Evolutionary conservation across 2,329 filamentous ascomycete species (phyloP), one percentile per base, ranked within the genome.

Genomic region (Pseudogymnoascus sp.): DNA sequence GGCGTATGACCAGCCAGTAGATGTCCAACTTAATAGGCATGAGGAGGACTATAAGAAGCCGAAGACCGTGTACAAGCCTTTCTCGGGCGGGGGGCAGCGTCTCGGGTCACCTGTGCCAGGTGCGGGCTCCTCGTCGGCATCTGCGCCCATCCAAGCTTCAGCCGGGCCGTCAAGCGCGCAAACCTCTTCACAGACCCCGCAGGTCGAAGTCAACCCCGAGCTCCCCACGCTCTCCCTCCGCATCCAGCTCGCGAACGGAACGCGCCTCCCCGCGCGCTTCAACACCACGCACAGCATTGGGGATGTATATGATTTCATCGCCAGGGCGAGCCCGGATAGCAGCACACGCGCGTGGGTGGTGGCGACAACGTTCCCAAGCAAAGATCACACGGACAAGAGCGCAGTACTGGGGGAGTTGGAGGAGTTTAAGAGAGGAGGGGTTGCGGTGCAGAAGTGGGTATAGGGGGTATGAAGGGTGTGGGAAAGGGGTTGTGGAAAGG

Each of bases 281-380:
- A 95, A 95, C 77, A 86, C 87, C 0, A 87, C 83, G 0, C 87
- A 91, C 69, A 95, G 90, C 0, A 77, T 96, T 56, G 87, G 85
- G 14, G 88, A 93, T 67, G 82, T 96, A 7, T 93, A 95, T 74
- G 78, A 80, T 7, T 93, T 93, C 70, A 84, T 93, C 65, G 78
- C 83, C 64, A 80, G 82, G n/a, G 82, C 89, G 0, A 86, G 83
- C 26, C 73, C 85, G 0, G 81, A 80, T 6, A 82, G 83, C 60
- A 77, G 78, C 31, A 72, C 75, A 40, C 81, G 90, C n/a, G 70
- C 80, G 3, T 95, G 88, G 80, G 87, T 90, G 2, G 78, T 96
- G 47, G 89, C 88, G 67, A 95, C 90, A 0, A 93, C 90, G 0
- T 95, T 95, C 74, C 90, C 90, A 4, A 91, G 85, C 71, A 92